Conservation (phyloP, 441 rosid species). For the Croton laevigatus region DNA sequence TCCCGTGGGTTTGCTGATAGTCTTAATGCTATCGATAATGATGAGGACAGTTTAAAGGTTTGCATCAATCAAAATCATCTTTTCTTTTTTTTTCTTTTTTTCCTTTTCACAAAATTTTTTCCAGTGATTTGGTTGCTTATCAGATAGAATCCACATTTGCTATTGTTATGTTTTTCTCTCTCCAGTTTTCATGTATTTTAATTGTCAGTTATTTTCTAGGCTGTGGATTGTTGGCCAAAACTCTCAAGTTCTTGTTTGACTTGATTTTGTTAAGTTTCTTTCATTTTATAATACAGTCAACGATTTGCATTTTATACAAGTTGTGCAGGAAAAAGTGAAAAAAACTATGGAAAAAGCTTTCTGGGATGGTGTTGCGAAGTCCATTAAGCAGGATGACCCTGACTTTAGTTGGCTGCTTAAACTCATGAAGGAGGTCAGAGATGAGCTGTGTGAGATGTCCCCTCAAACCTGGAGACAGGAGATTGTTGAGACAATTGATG, state of each 20-base stretch:
- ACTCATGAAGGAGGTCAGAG: conserved; percentile 80
- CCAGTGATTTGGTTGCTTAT: neutral
- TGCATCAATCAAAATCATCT: conserved; percentile 14
- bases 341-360: conserved; percentile 78
- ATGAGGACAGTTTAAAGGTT: conserved; percentile 55
- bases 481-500: conserved; percentile 60
- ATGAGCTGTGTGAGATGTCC: conserved; percentile 74
- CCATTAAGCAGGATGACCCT: conserved; percentile 53
- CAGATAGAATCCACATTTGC: neutral
- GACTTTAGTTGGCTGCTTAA: conserved; percentile 57
- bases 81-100: neutral
- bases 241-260: neutral
- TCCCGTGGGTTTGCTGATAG: conserved; percentile 38
- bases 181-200: neutral
- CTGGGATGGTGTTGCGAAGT: conserved; percentile 71
- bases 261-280: neutral
- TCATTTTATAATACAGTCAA: conserved; percentile 11
- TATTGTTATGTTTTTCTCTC: neutral
- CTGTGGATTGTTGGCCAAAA: neutral
- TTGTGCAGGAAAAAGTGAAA: conserved; percentile 53
- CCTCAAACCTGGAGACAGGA: conserved; percentile 73
- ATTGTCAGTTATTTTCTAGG: neutral
- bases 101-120: neutral
- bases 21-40: conserved; percentile 32
- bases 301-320: conserved; percentile 5